phyloP scores from a whole-genome alignment of 495 filamentous ascomycete genomes.

The Daldinia decipiens region DNA sequence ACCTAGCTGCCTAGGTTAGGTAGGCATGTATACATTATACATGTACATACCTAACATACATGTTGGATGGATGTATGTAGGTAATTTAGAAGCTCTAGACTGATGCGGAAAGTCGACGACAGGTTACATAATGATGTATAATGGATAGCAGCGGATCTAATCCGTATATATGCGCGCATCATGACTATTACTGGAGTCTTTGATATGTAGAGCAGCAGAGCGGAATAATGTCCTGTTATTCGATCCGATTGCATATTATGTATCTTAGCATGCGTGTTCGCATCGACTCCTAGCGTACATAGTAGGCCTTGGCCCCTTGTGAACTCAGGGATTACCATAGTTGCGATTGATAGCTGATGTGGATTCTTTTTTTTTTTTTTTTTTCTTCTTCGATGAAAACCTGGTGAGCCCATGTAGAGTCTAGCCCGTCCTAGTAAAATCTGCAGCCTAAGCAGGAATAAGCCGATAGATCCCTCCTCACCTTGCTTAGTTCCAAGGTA shows the following conservation, averaged over 20 bases:
- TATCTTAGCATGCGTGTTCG: constrained; percentile 30
- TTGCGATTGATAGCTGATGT: constrained; percentile 25
- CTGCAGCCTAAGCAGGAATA: constrained; percentile 9
- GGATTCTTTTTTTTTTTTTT: constrained; percentile 4
- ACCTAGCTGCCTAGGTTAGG: neutral
- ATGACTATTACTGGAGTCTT: constrained; percentile 40
- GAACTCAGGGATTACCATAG: constrained; percentile 35
- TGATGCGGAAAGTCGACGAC: constrained; percentile 8
- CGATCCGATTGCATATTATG: constrained; percentile 36
- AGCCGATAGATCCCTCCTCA: constrained; percentile 23
- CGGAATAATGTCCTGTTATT: constrained; percentile 20
- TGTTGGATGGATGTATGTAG: neutral
- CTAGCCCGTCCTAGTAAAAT: constrained; percentile 8
- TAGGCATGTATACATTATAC: neutral
- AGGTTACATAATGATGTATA: constrained; percentile 39
- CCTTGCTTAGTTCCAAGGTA: constrained; percentile 10
- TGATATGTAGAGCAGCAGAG: constrained; percentile 4
- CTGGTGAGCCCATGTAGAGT: constrained; percentile 12
- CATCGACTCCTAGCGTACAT: constrained; percentile 26
- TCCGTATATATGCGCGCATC: constrained; percentile 14
- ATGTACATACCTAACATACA: neutral
- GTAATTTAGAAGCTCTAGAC: neutral
- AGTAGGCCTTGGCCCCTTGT: constrained; percentile 26
- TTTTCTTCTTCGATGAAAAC: constrained; percentile 18
- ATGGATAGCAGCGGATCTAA: constrained; percentile 12